A percentile compares a stretch with the other conserved stretches of the same genome.
phyloP scores from a whole-genome alignment of 805 yeast genomes.

The Barnettozyma vustinii region DNA sequence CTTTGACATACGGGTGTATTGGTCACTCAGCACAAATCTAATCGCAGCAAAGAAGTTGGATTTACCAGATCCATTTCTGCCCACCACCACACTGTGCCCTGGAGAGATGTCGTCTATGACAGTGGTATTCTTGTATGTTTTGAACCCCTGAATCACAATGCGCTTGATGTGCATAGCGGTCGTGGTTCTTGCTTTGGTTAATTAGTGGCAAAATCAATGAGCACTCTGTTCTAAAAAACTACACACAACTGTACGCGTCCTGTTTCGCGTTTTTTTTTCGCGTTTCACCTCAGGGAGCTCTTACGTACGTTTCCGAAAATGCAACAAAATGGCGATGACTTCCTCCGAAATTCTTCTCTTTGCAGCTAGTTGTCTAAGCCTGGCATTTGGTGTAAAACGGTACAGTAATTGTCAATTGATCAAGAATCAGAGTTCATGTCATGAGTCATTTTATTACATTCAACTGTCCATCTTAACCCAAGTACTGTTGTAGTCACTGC shows the following conservation, averaged over 20 bases:
- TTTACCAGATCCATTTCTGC: slow-evolving; percentile 95
- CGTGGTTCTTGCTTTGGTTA: not conserved
- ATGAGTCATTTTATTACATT: too few relatives aligned
- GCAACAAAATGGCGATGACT: too few relatives aligned
- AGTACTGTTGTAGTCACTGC: too few relatives aligned
- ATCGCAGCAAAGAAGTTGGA: slow-evolving; percentile 94
- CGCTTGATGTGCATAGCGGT: slow-evolving; percentile 35
- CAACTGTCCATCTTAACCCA: too few relatives aligned
- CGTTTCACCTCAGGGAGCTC: not conserved
- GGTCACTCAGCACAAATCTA: slow-evolving; percentile 86
- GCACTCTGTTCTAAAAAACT: not conserved
- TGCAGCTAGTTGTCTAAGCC: too few relatives aligned
- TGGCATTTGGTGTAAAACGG: too few relatives aligned
- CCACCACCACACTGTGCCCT: slow-evolving; percentile 80
- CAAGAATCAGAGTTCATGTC: too few relatives aligned
- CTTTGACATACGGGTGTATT: slow-evolving; percentile 74
- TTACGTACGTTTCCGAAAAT: not conserved
- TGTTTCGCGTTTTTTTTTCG: slow-evolving; percentile 9
- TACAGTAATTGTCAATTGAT: too few relatives aligned
- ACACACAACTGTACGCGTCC: not conserved
- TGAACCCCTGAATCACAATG: slow-evolving; percentile 86
- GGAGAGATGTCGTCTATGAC: slow-evolving; percentile 74
- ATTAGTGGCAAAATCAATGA: not conserved
- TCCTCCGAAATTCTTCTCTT: too few relatives aligned
- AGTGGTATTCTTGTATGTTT: slow-evolving; percentile 84